Percentiles rank a stretch among this genome's conserved stretches.
Evolutionary conservation across 805 yeast species (phyloP).

Genomic region (Sporopachydermia lactativora): DNA sequence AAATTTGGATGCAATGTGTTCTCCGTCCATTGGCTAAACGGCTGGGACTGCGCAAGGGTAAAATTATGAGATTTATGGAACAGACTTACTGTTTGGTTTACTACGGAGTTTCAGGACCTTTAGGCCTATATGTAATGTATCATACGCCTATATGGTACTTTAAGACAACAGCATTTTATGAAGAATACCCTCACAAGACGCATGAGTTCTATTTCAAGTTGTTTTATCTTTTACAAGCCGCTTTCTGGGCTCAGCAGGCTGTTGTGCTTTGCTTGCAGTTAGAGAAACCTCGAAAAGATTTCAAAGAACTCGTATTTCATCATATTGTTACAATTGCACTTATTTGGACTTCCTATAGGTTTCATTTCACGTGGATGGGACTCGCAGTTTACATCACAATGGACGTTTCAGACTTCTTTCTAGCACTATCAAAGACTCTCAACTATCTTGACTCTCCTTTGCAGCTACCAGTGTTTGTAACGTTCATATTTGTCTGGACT

Average conservation of each 20-base stretch:
- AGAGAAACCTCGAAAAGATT: conserved; percentile 94
- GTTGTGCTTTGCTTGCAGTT: conserved; percentile 68
- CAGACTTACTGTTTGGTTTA: conserved; percentile 79
- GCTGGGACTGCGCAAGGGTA: conserved; percentile 40
- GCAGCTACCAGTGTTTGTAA: conserved; percentile 50
- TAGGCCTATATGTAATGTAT: conserved; percentile 82
- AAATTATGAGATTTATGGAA: conserved; percentile 76
- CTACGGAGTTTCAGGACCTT: conserved; percentile 68
- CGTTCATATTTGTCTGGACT: conserved; percentile 65
- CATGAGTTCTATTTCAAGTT: conserved; percentile 59
- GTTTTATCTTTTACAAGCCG: conserved; percentile 84
- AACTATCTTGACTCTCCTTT: conserved; percentile 65
- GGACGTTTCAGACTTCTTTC: conserved; percentile 89
- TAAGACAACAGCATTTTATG: conserved; percentile 70
- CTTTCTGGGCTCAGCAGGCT: conserved; percentile 96
- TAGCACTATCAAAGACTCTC: conserved; percentile 72
- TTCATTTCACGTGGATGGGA: conserved; percentile 96
- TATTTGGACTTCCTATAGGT: conserved; percentile 76
- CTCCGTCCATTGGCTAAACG: conserved; percentile 55
- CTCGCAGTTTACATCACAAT: conserved; percentile 80
- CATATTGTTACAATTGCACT: conserved; percentile 84
- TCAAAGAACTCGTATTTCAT: conserved; percentile 79
- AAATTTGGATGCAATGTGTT: conserved; percentile 74
- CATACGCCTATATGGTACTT: conserved; percentile 80
- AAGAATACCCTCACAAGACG: conserved; percentile 67